Conservation (phyloP, 2,329 filamentous ascomycete genomes). For the Helotiales sp. region DNA sequence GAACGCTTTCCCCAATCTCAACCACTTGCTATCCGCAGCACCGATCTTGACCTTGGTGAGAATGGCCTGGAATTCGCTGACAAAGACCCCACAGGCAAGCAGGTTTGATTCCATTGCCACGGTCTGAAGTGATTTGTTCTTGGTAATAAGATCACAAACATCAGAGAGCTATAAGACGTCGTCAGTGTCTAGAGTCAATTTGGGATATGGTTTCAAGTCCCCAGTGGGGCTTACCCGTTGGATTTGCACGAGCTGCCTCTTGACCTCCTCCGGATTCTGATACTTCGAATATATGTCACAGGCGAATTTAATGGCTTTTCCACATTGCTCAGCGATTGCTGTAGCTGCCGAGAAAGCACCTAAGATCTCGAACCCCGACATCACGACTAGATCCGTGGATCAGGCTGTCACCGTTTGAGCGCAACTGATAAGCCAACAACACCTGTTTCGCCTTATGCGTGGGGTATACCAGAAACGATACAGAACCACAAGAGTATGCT, state of each 20-base stretch:
- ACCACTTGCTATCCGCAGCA: background rate
- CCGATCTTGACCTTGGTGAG: background rate
- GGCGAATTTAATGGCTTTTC: background rate
- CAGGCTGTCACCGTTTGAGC: background rate
- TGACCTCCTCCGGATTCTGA: background rate
- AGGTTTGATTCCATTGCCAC: background rate
- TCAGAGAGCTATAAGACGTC: background rate
- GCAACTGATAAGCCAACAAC: too few species aligned
- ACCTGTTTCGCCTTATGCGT: too few species aligned
- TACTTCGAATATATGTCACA: constrained; percentile 10
- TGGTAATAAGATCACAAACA: background rate
- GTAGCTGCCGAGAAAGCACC: constrained; percentile 11
- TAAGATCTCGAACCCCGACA: background rate
- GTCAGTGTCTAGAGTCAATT: background rate
- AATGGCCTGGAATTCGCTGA: background rate
- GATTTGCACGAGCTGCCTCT: background rate
- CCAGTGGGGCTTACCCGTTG: background rate
- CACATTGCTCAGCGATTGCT: background rate
- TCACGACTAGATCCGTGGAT: background rate
- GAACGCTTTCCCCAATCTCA: background rate
- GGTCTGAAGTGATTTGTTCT: background rate
- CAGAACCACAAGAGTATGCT: background rate
- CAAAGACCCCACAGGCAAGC: background rate
- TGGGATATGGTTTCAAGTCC: background rate
- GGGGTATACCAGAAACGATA: too few species aligned